phyloP scores from a whole-genome alignment of 2,329 filamentous ascomycete species.

The Didymella pinodella region DNA sequence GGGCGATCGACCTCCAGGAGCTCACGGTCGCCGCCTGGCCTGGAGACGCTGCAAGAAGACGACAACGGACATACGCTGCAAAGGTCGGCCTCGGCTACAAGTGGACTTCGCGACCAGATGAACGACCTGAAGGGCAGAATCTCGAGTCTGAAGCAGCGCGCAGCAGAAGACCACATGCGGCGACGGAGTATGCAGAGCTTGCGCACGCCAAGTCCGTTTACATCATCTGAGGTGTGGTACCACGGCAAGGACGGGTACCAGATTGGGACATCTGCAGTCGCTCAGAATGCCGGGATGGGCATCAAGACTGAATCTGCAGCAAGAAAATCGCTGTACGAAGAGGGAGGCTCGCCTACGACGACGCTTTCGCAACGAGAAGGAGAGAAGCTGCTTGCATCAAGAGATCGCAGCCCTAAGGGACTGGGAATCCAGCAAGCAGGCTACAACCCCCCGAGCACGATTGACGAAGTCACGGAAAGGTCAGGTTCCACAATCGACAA shows the following conservation, averaged over 20 bases:
- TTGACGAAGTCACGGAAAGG: constrained; percentile 36
- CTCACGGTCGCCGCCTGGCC: constrained; percentile 42
- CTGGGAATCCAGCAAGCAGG: constrained; percentile 33
- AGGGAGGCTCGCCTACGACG: constrained; percentile 23
- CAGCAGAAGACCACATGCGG: constrained; percentile 79
- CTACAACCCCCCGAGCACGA: constrained; percentile 31
- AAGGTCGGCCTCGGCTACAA: constrained; percentile 74
- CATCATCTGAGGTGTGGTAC: constrained; percentile 71
- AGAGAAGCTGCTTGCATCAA: constrained; percentile 23
- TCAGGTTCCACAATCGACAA: constrained; percentile 30
- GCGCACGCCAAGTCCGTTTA: constrained; percentile 80
- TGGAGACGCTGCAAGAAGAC: constrained; percentile 56
- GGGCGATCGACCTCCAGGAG: constrained; percentile 52
- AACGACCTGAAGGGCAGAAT: constrained; percentile 85
- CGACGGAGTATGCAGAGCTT: constrained; percentile 79
- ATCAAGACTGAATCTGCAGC: constrained; percentile 39
- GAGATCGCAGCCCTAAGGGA: constrained; percentile 14
- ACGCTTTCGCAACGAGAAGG: constrained; percentile 30
- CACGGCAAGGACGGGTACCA: constrained; percentile 49
- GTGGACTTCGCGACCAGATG: constrained; percentile 82
- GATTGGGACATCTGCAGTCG: constrained; percentile 31
- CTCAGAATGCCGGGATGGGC: constrained; percentile 42
- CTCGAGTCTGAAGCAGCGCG: constrained; percentile 78
- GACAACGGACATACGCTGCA: constrained; percentile 54
- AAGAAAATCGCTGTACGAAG: constrained; percentile 33